Evolutionary conservation across 805 yeast genomes (phyloP), one percentile per base, ranked within the genome.

Genomic region (Myxozyma nipponensis): DNA sequence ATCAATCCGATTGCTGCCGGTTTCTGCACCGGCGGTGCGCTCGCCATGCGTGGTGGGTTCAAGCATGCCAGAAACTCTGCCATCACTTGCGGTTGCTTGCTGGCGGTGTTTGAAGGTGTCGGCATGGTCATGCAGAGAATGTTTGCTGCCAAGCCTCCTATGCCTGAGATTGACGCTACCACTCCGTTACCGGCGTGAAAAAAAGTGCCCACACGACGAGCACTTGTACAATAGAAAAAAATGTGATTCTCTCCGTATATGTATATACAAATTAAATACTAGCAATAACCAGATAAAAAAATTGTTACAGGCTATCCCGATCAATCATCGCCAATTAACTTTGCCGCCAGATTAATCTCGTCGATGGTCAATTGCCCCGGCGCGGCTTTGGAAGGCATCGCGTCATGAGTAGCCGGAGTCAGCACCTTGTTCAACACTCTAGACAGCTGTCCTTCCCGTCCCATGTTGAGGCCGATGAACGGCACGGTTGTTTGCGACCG

Each of bases 21-120:
- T 51, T 89, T 93, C 68, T 87, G 87, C 75, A 90, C 95, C 40
- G 98, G 98, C 77, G 98, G 98, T 63, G 83, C 98, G 21, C 76
- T 93, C 62, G 98, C 98, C 55, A 81, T 93, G 61, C 88, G 98
- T 82, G 98, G 98, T 66, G 98, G 98, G 47, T 88, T 96, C 90
- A 86, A 81, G 74, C 96, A 91, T 69, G 86, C 95, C 45, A 79
- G 97, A 73, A 91, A 89, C 71, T 85, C 95, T 54, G 98, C 98
- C 62, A 89, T 93, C 62, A 86, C 96, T 26, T 93, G 98, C 82
- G 98, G 96, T 32, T 86, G 96, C 77, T 79, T 93, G 62, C 77
- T 93, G 66, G 98, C 96, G 66, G 93, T 88, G 46, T 86, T 93
- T 63, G 98, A 93, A 74, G 98, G 98, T 77, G 97, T 88, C 45